Conservation (phyloP, 768 basidiomycete genomes). For the Favolaschia claudopus region DNA sequence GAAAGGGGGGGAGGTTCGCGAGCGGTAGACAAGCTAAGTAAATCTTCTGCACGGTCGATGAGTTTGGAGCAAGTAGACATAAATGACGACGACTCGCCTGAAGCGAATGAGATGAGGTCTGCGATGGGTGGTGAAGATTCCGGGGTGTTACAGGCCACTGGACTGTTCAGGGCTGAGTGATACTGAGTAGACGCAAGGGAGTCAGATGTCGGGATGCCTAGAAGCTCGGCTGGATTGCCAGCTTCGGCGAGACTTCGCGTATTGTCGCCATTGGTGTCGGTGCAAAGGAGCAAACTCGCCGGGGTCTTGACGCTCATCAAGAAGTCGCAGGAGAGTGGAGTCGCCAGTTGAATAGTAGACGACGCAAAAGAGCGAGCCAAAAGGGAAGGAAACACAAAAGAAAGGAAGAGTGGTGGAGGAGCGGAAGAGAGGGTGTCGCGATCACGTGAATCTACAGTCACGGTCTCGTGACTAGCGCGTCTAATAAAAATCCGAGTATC, state of each 20-base stretch:
- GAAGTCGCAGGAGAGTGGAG: neutral
- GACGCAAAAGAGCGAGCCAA: neutral
- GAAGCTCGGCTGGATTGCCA: neutral
- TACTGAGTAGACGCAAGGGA: conserved; percentile 15
- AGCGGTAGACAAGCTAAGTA: neutral
- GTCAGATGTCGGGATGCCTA: conserved; percentile 7
- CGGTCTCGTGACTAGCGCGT: too few relatives aligned
- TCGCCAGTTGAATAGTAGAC: neutral
- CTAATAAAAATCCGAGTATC: too few relatives aligned
- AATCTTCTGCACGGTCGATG: neutral
- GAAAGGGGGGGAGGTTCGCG: neutral
- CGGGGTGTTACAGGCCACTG: neutral
- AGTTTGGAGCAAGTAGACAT: neutral
- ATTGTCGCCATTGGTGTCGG: neutral
- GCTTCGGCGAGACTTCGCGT: neutral
- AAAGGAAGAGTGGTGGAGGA: neutral
- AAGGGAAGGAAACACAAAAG: neutral
- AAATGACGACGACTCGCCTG: conserved; percentile 1
- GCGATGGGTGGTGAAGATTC: neutral
- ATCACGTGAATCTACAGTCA: too few relatives aligned
- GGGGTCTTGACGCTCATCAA: conserved; percentile 1
- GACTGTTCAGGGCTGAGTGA: conserved; percentile 24
- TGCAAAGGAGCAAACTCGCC: too few relatives aligned
- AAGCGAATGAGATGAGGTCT: conserved; percentile 15
- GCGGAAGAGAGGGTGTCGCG: too few relatives aligned